Evolutionary conservation across 768 basidiomycete genomes (phyloP), one percentile per base, ranked within the genome.

Genomic region (Clitopilus passeckerianus): DNA sequence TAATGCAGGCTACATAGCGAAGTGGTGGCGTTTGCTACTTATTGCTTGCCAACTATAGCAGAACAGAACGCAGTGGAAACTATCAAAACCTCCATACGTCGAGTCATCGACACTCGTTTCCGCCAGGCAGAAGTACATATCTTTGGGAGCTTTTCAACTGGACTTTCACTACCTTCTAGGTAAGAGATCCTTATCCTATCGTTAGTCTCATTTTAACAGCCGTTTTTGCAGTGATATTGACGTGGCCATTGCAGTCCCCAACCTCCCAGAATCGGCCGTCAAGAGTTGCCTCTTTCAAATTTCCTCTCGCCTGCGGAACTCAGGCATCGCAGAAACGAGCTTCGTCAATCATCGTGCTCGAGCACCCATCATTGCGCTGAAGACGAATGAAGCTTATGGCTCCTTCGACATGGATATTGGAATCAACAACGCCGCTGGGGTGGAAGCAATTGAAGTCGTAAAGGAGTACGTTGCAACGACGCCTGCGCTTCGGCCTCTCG

Each of bases 361-460:
- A 57, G 86, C 89, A 0, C 89, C 89, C 2, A 85, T 91, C 65
- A 71, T 90, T 60, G 85, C 79, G 50, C 81, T 89, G 64, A 74
- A 75, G 15, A 85, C 85, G 1, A 66, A 67, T 0, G 77, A 68
- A 0, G 67, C 72, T 33, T 72, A 73, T 50, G 80, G 78, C 79
- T 77, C 79, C 1, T 72, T 88, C 54, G 77, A 78, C 27, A 79
- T 89, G 46, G 89, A 92, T 66, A 81, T 91, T 41, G 84, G 82
- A 34, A 74, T 91, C 62, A 88, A 89, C 66, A 81, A 85, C 65
- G 70, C 71, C 2, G 82, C 83, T 61, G 89, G 88, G 1, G 66
- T 84, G 23, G 73, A 72, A 14, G 84, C 82, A 0, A 75, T 83
- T 0, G 72, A 75, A 1, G 70, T 85, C 34, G 79, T 91, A 23